These are phyloP conservation scores for Elsinoe ampelina DNA, from an alignment of 2,329 filamentous ascomycete genomes.

Conservation along the genomic window DNA sequence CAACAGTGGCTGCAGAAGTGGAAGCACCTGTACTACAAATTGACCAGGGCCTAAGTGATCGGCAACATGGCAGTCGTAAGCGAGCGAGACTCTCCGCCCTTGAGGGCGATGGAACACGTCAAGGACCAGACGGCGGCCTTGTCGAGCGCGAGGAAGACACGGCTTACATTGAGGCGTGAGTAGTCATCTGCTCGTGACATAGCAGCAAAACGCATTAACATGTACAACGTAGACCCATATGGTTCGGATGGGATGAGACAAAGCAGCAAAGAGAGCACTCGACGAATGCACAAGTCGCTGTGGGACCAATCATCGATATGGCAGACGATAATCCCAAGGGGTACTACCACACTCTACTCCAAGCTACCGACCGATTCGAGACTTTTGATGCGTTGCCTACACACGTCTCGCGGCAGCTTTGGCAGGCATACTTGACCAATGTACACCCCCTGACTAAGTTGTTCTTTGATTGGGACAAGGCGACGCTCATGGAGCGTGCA, in stretches of 20 bases:
- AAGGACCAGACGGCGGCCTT: background rate
- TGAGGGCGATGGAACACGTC: background rate
- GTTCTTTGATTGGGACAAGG: slow-evolving; percentile 8
- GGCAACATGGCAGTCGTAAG: background rate
- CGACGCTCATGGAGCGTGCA: background rate
- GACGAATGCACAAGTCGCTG: background rate
- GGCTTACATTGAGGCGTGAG: slow-evolving; percentile 4
- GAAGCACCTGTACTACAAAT: too few relatives aligned
- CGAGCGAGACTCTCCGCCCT: background rate
- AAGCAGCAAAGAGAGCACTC: background rate
- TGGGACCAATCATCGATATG: background rate
- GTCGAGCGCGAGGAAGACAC: background rate
- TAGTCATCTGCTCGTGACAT: background rate
- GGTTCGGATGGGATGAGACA: slow-evolving; percentile 6
- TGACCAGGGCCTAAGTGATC: too few relatives aligned
- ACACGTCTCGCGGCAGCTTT: background rate
- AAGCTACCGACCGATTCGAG: background rate
- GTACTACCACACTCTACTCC: background rate
- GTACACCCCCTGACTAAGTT: slow-evolving; percentile 14
- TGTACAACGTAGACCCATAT: background rate
- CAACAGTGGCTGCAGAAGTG: too few relatives aligned
- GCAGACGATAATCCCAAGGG: background rate
- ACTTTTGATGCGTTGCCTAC: background rate
- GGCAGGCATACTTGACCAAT: slow-evolving; percentile 10
- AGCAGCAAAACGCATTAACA: background rate